phyloP scores from a whole-genome alignment of 495 filamentous ascomycete species.

The Filosporella fistucella region DNA sequence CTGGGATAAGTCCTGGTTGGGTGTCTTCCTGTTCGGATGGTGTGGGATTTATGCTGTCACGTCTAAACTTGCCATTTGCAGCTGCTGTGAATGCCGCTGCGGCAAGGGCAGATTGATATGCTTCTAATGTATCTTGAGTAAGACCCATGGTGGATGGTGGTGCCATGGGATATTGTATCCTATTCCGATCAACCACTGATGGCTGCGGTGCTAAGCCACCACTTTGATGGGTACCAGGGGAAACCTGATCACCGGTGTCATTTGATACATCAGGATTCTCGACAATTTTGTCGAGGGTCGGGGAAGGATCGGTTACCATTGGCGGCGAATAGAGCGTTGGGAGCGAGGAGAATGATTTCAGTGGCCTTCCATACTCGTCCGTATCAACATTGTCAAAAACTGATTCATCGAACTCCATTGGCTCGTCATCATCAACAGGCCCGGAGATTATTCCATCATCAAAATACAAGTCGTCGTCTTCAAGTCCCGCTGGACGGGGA shows the following conservation, averaged over 20 bases:
- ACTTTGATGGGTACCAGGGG: neutral
- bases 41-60: conserved; percentile 36
- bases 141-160: conserved; percentile 1
- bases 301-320: conserved; percentile 7
- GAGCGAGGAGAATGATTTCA: conserved; percentile 43
- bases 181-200: conserved; percentile 1
- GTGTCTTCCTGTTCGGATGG: conserved; percentile 27
- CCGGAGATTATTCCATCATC: conserved; percentile 69
- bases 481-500: conserved; percentile 25
- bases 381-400: conserved; percentile 69
- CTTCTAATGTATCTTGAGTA: conserved; percentile 56
- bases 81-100: conserved; percentile 71
- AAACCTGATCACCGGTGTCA: neutral
- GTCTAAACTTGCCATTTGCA: conserved; percentile 62
- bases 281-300: conserved; percentile 9
- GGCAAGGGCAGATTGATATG: conserved; percentile 77
- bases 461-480: conserved; percentile 77
- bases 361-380: conserved; percentile 47
- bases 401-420: conserved; percentile 65
- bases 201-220: conserved; percentile 3
- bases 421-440: conserved; percentile 41
- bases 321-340: conserved; percentile 22
- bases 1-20: conserved; percentile 26
- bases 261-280: neutral
- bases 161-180: too few relatives aligned